Conservation (phyloP, 73 alveolate species). For the Paramecium octaurelia region DNA sequence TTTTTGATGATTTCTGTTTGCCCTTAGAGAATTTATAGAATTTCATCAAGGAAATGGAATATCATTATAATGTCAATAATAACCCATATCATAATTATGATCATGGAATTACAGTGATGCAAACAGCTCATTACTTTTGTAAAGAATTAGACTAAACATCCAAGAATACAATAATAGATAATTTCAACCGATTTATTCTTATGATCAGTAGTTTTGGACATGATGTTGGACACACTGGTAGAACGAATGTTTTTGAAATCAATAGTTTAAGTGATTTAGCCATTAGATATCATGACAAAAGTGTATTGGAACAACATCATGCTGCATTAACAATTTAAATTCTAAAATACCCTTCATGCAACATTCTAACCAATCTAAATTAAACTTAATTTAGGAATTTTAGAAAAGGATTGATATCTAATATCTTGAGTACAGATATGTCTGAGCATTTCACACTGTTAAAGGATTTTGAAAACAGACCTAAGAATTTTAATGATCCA, state of each 20-base stretch:
- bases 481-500: conserved; percentile 8
- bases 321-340: conserved; percentile 78
- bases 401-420: conserved; percentile 72
- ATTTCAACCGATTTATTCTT: conserved; percentile 47
- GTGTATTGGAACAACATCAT: conserved; percentile 90
- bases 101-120: conserved; percentile 45
- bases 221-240: conserved; percentile 87
- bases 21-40: conserved; percentile 3
- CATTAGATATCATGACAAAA: conserved; percentile 79
- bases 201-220: conserved; percentile 73
- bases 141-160: not conserved
- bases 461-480: conserved; percentile 54
- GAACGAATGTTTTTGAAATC: conserved; percentile 72
- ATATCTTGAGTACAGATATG: conserved; percentile 73
- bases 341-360: conserved; percentile 60
- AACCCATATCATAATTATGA: conserved; percentile 60
- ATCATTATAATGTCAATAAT: conserved; percentile 35
- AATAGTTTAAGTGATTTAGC: conserved; percentile 73
- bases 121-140: conserved; percentile 2
- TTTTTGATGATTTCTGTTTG: conserved; percentile 39
- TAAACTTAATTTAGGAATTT: conserved; percentile 60
- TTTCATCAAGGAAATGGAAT: conserved; percentile 27
- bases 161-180: not conserved
- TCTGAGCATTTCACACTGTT: conserved; percentile 30
- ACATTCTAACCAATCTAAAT: conserved; percentile 61